These are phyloP conservation scores for Rhynchospora breviuscula DNA, from an alignment of 176 grass and related monocot species.

Conservation along the genomic window DNA sequence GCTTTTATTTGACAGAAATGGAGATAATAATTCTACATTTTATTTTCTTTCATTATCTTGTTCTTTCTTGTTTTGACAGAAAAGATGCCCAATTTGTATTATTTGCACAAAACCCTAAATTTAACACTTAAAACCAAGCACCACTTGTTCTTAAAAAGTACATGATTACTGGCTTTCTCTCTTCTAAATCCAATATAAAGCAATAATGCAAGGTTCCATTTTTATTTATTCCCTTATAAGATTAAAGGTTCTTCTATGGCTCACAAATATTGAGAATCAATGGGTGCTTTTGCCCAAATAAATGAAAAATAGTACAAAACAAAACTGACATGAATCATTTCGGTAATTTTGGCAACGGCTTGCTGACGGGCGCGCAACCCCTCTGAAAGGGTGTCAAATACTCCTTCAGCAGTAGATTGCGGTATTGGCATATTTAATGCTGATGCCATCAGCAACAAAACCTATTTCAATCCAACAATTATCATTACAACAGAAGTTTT, in stretches of 20 bases:
- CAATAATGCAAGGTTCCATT: constrained; percentile 13
- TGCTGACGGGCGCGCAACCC: constrained; percentile 68
- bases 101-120: not conserved
- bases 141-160: not conserved
- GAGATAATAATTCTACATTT: not conserved
- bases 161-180: not conserved
- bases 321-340: constrained; percentile 95
- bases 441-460: constrained; percentile 90
- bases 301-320: not conserved
- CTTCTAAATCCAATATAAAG: not conserved
- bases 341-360: constrained; percentile 82
- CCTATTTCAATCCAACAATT: constrained; percentile 32
- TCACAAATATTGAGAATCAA: not conserved
- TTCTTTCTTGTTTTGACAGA: not conserved
- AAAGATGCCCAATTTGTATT: not conserved
- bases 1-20: constrained; percentile 5
- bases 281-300: not conserved
- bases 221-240: not conserved
- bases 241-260: not conserved
- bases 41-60: not conserved
- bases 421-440: constrained; percentile 69
- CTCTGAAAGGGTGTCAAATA: constrained; percentile 54
- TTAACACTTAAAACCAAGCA: not conserved
- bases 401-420: constrained; percentile 41
- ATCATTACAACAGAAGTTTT: not conserved